Conservation (phyloP, 306 rosid species). For the Potentilla sterilis region DNA sequence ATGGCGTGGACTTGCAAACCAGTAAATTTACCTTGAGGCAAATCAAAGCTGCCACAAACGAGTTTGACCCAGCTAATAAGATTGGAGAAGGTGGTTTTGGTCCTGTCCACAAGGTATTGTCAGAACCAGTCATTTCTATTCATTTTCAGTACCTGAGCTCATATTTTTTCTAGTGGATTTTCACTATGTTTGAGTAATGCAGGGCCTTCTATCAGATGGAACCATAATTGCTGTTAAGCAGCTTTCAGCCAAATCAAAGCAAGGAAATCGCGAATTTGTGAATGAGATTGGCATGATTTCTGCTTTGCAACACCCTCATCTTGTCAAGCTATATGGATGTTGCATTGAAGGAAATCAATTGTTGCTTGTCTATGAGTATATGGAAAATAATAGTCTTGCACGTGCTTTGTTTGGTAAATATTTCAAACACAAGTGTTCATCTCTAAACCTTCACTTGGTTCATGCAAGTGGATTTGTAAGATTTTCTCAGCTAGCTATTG, state of each 20-base stretch:
- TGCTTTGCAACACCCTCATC: slow-evolving; percentile 42
- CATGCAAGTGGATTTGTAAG: background rate
- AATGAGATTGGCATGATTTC: slow-evolving; percentile 48
- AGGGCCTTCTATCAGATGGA: slow-evolving; percentile 35
- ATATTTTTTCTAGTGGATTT: background rate
- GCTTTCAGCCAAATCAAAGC: slow-evolving; percentile 42
- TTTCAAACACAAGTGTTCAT: background rate
- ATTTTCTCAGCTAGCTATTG: background rate
- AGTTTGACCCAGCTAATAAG: slow-evolving; percentile 37
- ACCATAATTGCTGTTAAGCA: slow-evolving; percentile 32
- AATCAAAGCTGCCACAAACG: slow-evolving; percentile 40
- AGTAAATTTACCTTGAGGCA: slow-evolving; percentile 38
- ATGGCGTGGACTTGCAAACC: slow-evolving; percentile 28
- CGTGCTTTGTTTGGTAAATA: slow-evolving; percentile 38
- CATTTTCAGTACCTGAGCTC: background rate
- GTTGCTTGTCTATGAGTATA: slow-evolving; percentile 33
- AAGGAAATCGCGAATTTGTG: slow-evolving; percentile 40
- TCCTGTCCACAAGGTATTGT: slow-evolving; percentile 41
- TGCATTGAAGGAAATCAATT: slow-evolving; percentile 42
- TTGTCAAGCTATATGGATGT: slow-evolving; percentile 42
- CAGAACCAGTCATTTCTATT: background rate
- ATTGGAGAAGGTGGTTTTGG: slow-evolving; percentile 58
- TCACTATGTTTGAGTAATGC: slow-evolving; percentile 12
- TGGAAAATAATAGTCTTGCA: slow-evolving; percentile 38
- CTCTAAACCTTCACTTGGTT: background rate